Base-by-base conservation (phyloP, 495 filamentous ascomycete species). In the Achaetomiella virescens region DNA sequence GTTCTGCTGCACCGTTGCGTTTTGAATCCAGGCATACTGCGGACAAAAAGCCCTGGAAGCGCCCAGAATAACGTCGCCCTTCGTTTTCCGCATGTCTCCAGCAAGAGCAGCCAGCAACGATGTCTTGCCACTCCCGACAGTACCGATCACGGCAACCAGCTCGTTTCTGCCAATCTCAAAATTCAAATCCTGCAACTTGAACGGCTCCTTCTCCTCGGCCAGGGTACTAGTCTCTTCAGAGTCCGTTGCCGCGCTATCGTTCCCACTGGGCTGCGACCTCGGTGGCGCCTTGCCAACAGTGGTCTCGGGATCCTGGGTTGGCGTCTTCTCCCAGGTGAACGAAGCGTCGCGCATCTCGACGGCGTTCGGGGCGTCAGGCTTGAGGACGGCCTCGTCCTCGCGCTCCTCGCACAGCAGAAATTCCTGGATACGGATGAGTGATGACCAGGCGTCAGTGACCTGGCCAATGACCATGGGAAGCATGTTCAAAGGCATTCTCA, bases 1-100 rank as follows among this genome's bases (percentile, higher is more conserved):
- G 61, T 98, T 98, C 49, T 95, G 80, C 54, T 79, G 83, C 6
- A 97, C 84, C 14, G 84, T 86, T 0, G 90, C 75, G 62, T 97
- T 98, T 63, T 97, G 91, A 44, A 98, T 97, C 93, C 93, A 98
- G 3, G 93, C 88, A 64, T 93, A 95, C 63, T 98, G 93, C 0
- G 93, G 90, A 61, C 93, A 98, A 61, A 95, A 96, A 0, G 91
- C 88, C 47, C 91, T 73, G 2, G 82, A 82, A 2, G 88, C 88
- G 44, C 91, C 89, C 50, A 96, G 73, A 6, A 78, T 78, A 6
- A 96, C 78, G 35, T 79, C 75, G 1, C 93, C 93, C 12, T 72
- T 70, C 0, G 88, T 93, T 65, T 84, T 82, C 18, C 91, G 79
- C 93, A 98, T 98, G 60, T 98, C 91, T 27, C 93, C 91, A 2